phyloP scores from a whole-genome alignment of 2,329 filamentous ascomycete genomes.

The Tolypocladium endophyticum region DNA sequence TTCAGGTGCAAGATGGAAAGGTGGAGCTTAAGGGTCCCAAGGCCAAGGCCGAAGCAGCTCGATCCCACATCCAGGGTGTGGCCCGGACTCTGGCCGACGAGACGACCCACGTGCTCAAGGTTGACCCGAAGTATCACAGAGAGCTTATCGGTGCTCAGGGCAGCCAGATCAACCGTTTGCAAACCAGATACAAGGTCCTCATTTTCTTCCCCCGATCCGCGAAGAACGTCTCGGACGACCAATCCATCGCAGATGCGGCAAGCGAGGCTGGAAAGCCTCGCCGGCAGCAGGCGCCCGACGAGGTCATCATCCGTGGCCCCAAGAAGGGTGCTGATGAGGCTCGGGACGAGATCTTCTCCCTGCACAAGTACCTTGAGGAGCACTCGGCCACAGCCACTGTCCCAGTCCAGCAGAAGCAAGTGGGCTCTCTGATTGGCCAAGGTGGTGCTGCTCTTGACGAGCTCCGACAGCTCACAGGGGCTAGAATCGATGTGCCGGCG shows the following conservation, averaged over 20 bases:
- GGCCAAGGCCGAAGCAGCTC: constrained; percentile 83
- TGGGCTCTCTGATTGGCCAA: constrained; percentile 88
- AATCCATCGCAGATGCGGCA: constrained; percentile 55
- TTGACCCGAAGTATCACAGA: constrained; percentile 87
- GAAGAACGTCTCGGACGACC: constrained; percentile 57
- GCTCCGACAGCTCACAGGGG: constrained; percentile 72
- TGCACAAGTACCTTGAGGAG: constrained; percentile 83
- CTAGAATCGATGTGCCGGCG: constrained; percentile 84
- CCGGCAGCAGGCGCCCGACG: constrained; percentile 69
- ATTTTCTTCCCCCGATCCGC: constrained; percentile 78
- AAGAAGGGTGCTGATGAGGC: constrained; percentile 89
- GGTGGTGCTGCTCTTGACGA: constrained; percentile 87
- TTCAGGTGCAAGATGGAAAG: constrained; percentile 88
- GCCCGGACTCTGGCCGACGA: constrained; percentile 84
- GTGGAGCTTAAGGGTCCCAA: constrained; percentile 94
- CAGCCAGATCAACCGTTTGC: constrained; percentile 79
- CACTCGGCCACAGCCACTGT: constrained; percentile 73
- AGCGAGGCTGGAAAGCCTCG: constrained; percentile 57
- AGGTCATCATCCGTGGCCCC: constrained; percentile 83
- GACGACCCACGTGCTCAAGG: constrained; percentile 74
- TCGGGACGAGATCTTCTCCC: constrained; percentile 78
- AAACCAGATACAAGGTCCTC: constrained; percentile 85
- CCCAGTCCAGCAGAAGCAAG: constrained; percentile 79
- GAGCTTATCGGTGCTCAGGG: constrained; percentile 88
- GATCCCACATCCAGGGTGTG: constrained; percentile 68